phyloP scores from a whole-genome alignment of 495 filamentous ascomycete species.

The Elasticomyces elasticus region DNA sequence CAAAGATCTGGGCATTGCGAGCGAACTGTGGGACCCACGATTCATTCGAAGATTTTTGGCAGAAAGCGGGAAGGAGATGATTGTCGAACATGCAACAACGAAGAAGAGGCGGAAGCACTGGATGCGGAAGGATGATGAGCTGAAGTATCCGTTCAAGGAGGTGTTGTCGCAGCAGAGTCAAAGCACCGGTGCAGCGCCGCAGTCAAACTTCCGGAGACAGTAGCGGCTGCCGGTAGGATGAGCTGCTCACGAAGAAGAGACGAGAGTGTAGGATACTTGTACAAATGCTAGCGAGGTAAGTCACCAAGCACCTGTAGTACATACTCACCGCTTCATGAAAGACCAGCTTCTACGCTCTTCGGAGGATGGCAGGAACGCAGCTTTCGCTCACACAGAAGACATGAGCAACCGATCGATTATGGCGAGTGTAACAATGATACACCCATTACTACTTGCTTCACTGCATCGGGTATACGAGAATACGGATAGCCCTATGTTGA shows the following conservation, averaged over 20 bases:
- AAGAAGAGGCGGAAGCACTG: slow-evolving; percentile 87
- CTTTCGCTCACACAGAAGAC: too few species aligned
- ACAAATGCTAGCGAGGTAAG: too few species aligned
- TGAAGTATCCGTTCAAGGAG: slow-evolving; percentile 74
- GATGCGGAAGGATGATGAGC: slow-evolving; percentile 71
- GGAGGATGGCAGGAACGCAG: too few species aligned
- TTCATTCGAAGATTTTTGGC: slow-evolving; percentile 67
- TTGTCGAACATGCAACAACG: slow-evolving; percentile 68
- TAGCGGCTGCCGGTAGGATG: too few species aligned
- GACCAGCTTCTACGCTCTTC: too few species aligned
- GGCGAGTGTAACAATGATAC: too few species aligned
- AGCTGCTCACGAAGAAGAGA: not conserved
- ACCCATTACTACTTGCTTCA: too few species aligned
- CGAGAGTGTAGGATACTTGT: not conserved
- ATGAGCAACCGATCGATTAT: too few species aligned
- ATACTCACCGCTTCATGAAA: too few species aligned
- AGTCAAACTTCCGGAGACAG: not conserved
- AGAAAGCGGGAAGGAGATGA: slow-evolving; percentile 63
- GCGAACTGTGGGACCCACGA: slow-evolving; percentile 91
- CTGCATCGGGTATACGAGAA: too few species aligned
- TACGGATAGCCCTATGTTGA: too few species aligned
- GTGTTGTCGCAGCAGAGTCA: slow-evolving; percentile 13
- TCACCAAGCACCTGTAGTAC: too few species aligned
- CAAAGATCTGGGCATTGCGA: slow-evolving; percentile 92
- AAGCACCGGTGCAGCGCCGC: not conserved